phyloP scores from a whole-genome alignment of 2,329 filamentous ascomycete genomes.

The Nakataea oryzae region DNA sequence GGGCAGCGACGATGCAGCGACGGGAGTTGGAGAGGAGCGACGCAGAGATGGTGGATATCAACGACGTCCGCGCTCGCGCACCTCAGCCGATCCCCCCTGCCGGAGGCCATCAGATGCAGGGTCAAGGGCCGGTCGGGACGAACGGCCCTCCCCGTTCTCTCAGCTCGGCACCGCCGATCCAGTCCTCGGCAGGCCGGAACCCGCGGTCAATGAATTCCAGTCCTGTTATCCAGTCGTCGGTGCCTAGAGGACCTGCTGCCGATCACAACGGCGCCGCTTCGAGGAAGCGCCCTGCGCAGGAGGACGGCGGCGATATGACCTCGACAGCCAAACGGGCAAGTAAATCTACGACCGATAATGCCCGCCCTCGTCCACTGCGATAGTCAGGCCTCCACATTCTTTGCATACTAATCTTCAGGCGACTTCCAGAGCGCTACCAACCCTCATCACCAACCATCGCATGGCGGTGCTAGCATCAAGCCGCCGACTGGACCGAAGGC shows the following conservation, averaged over 20 bases:
- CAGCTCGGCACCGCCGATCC: constrained; percentile 19
- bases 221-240: not conserved
- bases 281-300: constrained; percentile 31
- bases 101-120: constrained; percentile 17
- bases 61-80: not conserved
- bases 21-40: constrained; percentile 5
- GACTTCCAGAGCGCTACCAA: constrained; percentile 8
- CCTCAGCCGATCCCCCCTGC: constrained; percentile 4
- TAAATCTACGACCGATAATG: constrained; percentile 6
- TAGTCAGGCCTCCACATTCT: no score
- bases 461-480: not conserved
- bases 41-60: constrained; percentile 7
- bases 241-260: not conserved
- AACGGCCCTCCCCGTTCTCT: constrained; percentile 6
- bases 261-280: constrained; percentile 10
- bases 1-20: not conserved
- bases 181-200: constrained; percentile 13
- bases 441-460: constrained; percentile 3
- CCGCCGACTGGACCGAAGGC: constrained; percentile 9
- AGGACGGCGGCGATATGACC: constrained; percentile 21
- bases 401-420: not conserved
- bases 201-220: not conserved
- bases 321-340: constrained; percentile 30
- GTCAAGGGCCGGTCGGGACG: constrained; percentile 14
- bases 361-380: no score